Evolutionary conservation across 1,284 basidiomycete species (phyloP), one percentile per base, ranked within the genome.

Genomic region (Boletellus dicymbophilus): DNA sequence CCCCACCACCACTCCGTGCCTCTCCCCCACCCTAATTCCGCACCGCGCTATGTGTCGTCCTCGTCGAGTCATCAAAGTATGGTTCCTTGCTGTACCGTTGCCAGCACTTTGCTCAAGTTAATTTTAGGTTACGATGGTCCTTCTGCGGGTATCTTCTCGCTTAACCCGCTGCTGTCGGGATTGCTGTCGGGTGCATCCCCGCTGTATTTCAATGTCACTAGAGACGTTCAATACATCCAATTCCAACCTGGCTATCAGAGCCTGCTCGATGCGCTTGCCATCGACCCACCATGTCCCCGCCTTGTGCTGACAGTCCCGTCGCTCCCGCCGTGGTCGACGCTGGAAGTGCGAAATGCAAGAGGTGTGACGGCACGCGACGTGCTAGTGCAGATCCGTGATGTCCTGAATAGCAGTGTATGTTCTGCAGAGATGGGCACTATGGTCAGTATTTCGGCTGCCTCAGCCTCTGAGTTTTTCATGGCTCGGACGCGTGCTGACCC

Each of bases 291-390:
- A 8, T 46, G 55, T 33, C 51, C 51, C 9, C 38, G 4, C 13
- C 48, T 70, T 23, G 41, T 53, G 2, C 55, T 66, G 30, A 58
- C 39, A 23, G 25, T 66, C 12, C 44, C 65, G 8, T 50, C 37
- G 21, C 55, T 65, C 34, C 65, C 67, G 0, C 49, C 45, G 28
- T 69, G 65, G 65, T 53, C 55, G 12, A 54, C 59, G 56, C 51
- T 70, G 51, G 68, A 70, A 39, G 68, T 66, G 30, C 49, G 54
- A 30, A 70, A 68, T 33, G 41, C 53, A 4, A 37, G 36, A 9
- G 66, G 68, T 4, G 61, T 66, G 44, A 69, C 53, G 12, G 68
- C 53, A 8, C 51, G 49, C 27, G 68, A 70, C 18, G 66, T 66
- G 37, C 56, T 66, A 13, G 28, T 40, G 20, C 62, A 52, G 44